Evolutionary conservation across 768 basidiomycete species (phyloP).

Genomic region (Amylocystis lapponica): DNA sequence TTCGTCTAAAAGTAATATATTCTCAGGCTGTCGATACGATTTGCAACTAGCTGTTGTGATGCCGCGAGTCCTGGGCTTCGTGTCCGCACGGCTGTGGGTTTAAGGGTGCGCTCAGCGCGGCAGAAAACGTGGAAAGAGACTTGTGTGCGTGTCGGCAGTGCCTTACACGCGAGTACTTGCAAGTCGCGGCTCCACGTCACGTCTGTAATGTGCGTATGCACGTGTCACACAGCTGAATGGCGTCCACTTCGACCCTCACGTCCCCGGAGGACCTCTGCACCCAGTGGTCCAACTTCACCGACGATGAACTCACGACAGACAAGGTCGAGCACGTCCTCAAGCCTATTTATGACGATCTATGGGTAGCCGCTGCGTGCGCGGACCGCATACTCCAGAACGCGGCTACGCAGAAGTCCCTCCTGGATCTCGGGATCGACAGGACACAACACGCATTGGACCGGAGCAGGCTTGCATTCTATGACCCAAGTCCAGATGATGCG

Average conservation of each 20-base stretch:
- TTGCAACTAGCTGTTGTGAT: no score
- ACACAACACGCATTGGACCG: conserved; percentile 44
- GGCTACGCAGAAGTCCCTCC: conserved; percentile 47
- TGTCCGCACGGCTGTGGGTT: no score
- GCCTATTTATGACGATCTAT: conserved; percentile 58
- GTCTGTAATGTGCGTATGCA: conserved; percentile 8
- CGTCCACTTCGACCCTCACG: conserved; percentile 24
- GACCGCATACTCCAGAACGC: conserved; percentile 62
- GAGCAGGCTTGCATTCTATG: conserved; percentile 31
- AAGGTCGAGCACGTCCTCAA: conserved; percentile 42
- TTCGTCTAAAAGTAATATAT: no score
- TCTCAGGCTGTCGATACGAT: no score
- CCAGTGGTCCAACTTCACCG: conserved; percentile 50
- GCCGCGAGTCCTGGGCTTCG: no score
- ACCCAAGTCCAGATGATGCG: conserved; percentile 13
- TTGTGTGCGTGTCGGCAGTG: no score
- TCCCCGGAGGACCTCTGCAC: conserved; percentile 24
- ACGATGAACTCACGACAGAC: conserved; percentile 53
- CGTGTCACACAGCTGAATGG: conserved; percentile 17
- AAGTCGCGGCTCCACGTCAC: conserved; percentile 1
- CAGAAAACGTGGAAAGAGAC: no score
- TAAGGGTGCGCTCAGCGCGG: no score
- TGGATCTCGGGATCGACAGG: conserved; percentile 59
- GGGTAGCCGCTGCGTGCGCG: conserved; percentile 70
- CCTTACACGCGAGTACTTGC: no score